Percentiles rank a stretch among this genome's conserved stretches.
Conservation (phyloP, 192 early-diverging fungal species). For the Rhizoclosmatium sp. region DNA sequence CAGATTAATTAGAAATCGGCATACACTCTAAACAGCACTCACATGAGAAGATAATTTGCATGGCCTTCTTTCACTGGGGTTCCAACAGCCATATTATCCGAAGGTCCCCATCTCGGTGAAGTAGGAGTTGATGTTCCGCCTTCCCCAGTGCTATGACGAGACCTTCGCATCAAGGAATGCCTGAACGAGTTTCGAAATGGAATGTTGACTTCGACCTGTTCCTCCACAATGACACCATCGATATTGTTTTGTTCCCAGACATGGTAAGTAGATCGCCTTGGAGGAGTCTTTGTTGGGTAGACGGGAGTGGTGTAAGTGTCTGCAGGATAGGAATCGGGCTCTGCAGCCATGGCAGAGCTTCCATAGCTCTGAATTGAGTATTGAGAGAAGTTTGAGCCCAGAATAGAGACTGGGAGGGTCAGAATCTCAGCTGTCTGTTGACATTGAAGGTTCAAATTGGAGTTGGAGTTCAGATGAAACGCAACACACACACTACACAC, state of each 20-base stretch:
- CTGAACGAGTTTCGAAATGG: background rate
- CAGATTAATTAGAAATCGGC: background rate
- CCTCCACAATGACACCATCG: constrained; percentile 19
- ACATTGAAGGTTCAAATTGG: background rate
- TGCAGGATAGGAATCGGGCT: background rate
- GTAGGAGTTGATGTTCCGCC: background rate
- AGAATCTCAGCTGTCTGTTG: background rate
- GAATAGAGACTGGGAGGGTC: background rate
- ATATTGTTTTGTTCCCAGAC: constrained; percentile 25
- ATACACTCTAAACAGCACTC: background rate
- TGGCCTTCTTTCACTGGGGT: constrained; percentile 93
- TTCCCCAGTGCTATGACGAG: background rate
- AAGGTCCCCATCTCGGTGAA: background rate
- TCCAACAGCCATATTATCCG: constrained; percentile 57
- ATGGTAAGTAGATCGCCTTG: constrained; percentile 2
- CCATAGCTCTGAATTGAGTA: background rate
- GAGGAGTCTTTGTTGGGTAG: constrained; percentile 7
- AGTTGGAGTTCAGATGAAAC: background rate
- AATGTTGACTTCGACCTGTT: constrained; percentile 29
- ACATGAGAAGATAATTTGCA: constrained; percentile 93
- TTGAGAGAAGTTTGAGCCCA: background rate
- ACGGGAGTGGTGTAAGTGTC: background rate
- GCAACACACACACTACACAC: background rate
- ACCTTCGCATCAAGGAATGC: background rate
- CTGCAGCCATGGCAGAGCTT: background rate